phyloP scores from a whole-genome alignment of 2,329 filamentous ascomycete genomes.

The Lecanosticta acicola region DNA sequence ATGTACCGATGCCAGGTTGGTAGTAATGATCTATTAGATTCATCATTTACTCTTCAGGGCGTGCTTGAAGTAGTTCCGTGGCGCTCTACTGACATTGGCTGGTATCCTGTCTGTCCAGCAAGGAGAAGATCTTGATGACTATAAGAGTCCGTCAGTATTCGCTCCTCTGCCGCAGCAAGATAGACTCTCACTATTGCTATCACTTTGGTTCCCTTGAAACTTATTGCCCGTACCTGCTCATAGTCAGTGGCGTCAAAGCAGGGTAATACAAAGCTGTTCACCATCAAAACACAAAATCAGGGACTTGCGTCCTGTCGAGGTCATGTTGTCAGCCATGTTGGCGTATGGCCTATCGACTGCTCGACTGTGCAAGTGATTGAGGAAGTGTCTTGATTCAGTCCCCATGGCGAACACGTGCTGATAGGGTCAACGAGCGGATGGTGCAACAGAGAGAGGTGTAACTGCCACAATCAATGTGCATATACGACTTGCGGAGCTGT shows the following conservation, averaged over 20 bases:
- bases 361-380: not conserved
- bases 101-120: slow-evolving; percentile 58
- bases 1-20: slow-evolving; percentile 68
- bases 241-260: not conserved
- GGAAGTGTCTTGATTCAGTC: not conserved
- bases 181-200: slow-evolving; percentile 4
- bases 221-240: slow-evolving; percentile 4
- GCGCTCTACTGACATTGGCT: slow-evolving; percentile 45
- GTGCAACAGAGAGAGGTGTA: too few relatives aligned
- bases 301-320: not conserved
- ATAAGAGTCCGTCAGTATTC: not conserved
- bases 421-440: too few relatives aligned
- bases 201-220: slow-evolving; percentile 4
- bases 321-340: not conserved
- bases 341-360: not conserved
- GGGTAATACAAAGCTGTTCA: not conserved
- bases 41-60: too few relatives aligned
- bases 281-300: slow-evolving; percentile 7
- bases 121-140: slow-evolving; percentile 66
- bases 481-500: too few relatives aligned
- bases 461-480: too few relatives aligned
- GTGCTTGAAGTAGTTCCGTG: too few relatives aligned
- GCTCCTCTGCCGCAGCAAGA: too few relatives aligned
- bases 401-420: not conserved
- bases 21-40: slow-evolving; percentile 54